A percentile compares a stretch with the other conserved stretches of the same genome.
These are phyloP conservation scores for Hyphopichia buzzinii DNA, from an alignment of 1,139 yeast genomes.

Conservation along the genomic window DNA sequence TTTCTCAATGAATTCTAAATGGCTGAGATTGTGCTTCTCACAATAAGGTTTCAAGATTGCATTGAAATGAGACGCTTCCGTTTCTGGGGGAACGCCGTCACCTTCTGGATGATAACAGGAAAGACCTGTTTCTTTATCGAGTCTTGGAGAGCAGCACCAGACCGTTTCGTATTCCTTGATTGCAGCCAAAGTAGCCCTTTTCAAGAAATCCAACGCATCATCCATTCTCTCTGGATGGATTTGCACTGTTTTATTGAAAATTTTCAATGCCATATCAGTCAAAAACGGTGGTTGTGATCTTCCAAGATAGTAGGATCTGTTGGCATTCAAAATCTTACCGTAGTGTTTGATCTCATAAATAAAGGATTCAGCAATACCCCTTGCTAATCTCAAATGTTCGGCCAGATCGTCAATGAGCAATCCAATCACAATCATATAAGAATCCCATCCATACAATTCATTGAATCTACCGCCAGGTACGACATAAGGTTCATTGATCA, in stretches of 20 bases:
- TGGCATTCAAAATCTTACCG: constrained; percentile 92
- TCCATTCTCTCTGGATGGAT: constrained; percentile 30
- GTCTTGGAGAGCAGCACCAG: constrained; percentile 76
- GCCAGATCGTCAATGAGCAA: constrained; percentile 60
- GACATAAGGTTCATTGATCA: constrained; percentile 78
- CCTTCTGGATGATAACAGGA: constrained; percentile 93
- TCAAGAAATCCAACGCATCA: constrained; percentile 57
- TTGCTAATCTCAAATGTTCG: constrained; percentile 53
- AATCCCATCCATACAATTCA: constrained; percentile 97
- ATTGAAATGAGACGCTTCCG: constrained; percentile 87
- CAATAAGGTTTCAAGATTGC: constrained; percentile 70
- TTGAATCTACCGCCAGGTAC: constrained; percentile 98
- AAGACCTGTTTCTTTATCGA: constrained; percentile 73
- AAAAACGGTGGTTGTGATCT: constrained; percentile 98
- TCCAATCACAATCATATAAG: constrained; percentile 90
- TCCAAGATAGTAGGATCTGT: constrained; percentile 85
- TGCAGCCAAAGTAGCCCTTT: constrained; percentile 70
- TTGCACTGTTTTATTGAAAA: constrained; percentile 58
- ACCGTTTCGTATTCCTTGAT: constrained; percentile 81
- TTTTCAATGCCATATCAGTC: constrained; percentile 84
- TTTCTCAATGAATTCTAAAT: constrained; percentile 66
- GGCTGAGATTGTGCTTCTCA: constrained; percentile 55
- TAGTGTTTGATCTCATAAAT: constrained; percentile 87
- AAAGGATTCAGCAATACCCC: constrained; percentile 92
- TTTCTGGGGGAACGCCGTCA: constrained; percentile 91